Percentiles rank a stretch among this genome's conserved stretches.
These are phyloP conservation scores for Geotrichum macrosporum DNA, from an alignment of 1,139 yeast genomes.

Conservation along the genomic window DNA sequence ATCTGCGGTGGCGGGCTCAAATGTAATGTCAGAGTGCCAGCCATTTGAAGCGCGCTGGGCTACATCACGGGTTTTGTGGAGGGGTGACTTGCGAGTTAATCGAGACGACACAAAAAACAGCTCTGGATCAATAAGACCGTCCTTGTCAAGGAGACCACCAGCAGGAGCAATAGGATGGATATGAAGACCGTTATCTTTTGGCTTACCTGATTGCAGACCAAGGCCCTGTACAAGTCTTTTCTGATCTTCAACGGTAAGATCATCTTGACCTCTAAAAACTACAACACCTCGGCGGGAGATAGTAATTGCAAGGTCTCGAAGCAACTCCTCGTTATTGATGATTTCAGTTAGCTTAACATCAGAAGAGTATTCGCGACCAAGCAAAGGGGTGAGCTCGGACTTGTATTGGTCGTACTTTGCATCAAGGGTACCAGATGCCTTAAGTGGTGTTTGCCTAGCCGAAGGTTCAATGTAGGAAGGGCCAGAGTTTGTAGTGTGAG, in stretches of 20 bases:
- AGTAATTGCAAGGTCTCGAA: conserved; percentile 55
- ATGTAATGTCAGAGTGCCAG: conserved; percentile 49
- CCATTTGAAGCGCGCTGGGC: conserved; percentile 44
- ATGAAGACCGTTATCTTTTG: conserved; percentile 7
- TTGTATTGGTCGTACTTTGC: conserved; percentile 5
- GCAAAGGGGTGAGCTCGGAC: conserved; percentile 8
- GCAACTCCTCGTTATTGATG: conserved; percentile 1
- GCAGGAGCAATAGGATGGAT: conserved; percentile 15
- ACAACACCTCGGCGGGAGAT: conserved; percentile 66
- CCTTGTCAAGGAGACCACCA: conserved; percentile 3
- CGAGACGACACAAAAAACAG: conserved; percentile 26
- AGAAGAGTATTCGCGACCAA: conserved; percentile 12
- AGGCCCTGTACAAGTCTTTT: conserved; percentile 20
- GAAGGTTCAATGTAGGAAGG: conserved; percentile 22
- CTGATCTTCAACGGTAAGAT: conserved; percentile 53
- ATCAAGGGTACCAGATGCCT: conserved; percentile 1
- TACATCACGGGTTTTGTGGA: neutral
- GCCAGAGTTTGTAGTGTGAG: conserved; percentile 26
- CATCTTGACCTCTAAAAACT: conserved; percentile 56
- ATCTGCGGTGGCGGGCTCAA: conserved; percentile 47
- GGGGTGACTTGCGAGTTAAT: neutral
- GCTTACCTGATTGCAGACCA: conserved; percentile 10
- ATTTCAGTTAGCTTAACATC: conserved; percentile 6
- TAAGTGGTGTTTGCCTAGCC: conserved; percentile 1
- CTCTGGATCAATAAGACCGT: conserved; percentile 24